A percentile compares a stretch with the other conserved stretches of the same genome.
Conservation (phyloP, 129 eudicot genomes). For the Pseudognaphalium luteoalbum region DNA sequence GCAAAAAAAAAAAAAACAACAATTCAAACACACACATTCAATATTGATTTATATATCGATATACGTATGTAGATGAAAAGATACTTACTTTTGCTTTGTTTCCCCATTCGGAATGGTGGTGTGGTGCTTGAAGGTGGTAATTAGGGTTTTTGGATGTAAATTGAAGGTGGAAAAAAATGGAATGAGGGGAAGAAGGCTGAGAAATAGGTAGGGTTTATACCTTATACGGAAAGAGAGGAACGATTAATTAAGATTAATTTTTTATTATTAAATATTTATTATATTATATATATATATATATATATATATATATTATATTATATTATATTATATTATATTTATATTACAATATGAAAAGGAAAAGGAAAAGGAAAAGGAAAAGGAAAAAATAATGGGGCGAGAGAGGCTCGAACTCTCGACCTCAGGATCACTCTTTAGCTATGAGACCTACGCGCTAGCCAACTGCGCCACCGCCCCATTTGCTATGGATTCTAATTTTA, state of each 20-base stretch:
- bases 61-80: neutral
- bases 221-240: constrained; percentile 4
- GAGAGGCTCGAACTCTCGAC: constrained; percentile 74
- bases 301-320: too few species aligned
- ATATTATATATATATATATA: too few species aligned
- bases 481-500: neutral
- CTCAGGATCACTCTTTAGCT: constrained; percentile 79
- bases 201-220: constrained; percentile 38
- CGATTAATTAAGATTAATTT: neutral
- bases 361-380: too few species aligned
- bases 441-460: constrained; percentile 99
- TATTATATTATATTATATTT: too few species aligned
- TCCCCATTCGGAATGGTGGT: constrained; percentile 51
- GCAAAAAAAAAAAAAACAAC: neutral
- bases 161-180: neutral
- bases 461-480: constrained; percentile 92
- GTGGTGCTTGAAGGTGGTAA: constrained; percentile 2
- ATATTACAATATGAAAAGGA: too few species aligned
- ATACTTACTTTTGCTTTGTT: constrained; percentile 80
- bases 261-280: too few species aligned
- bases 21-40: neutral
- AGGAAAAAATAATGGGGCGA: constrained; percentile 35
- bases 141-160: constrained; percentile 15
- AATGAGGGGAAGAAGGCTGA: neutral
- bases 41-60: neutral